Evolutionary conservation across 306 rosid species (phyloP).

Genomic region (Cucumis hystrix): DNA sequence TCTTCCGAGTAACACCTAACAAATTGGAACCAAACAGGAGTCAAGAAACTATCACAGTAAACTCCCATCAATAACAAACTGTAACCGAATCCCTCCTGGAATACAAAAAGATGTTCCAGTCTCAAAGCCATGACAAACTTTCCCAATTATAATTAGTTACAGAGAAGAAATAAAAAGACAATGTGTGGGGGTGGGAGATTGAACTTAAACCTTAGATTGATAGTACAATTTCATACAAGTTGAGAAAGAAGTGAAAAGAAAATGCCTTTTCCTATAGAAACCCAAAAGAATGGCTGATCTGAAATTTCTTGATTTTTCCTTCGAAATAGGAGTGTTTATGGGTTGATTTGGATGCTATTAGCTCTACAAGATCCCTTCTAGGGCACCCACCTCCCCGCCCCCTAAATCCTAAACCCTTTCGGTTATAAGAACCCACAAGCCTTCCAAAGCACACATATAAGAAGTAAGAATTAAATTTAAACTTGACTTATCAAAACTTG

Average conservation of each 20-base stretch:
- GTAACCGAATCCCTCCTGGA: background rate
- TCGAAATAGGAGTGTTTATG: background rate
- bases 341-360: background rate
- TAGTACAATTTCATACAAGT: too few species aligned
- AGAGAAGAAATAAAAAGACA: background rate
- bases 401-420: background rate
- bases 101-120: background rate
- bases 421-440: background rate
- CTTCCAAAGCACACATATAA: background rate
- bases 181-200: too few species aligned
- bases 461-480: background rate
- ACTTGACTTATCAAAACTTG: background rate
- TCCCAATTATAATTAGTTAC: background rate
- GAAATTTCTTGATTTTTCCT: background rate
- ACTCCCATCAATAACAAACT: background rate
- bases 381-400: background rate
- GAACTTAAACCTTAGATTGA: too few species aligned
- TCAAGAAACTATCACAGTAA: background rate
- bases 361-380: background rate
- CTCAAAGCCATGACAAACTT: background rate
- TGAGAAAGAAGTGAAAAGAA: background rate
- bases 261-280: background rate
- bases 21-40: background rate
- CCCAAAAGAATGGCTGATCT: background rate
- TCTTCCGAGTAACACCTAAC: slow-evolving; percentile 92